Percentiles rank a stretch among this genome's conserved stretches.
phyloP scores from a whole-genome alignment of 2,329 filamentous ascomycete genomes.

The Claviceps humidiphila region DNA sequence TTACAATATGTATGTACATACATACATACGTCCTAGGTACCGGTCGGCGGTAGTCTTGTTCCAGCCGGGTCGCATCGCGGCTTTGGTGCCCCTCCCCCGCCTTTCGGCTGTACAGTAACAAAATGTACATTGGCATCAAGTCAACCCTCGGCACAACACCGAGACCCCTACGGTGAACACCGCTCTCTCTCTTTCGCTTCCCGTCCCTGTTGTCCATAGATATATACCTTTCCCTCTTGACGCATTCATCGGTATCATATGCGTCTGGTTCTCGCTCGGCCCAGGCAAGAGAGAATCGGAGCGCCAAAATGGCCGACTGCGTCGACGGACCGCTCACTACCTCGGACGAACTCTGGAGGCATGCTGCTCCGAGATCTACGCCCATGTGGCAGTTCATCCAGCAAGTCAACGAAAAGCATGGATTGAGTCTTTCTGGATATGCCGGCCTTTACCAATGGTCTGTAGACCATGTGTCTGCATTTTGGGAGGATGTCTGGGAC shows the following conservation, averaged over 20 bases:
- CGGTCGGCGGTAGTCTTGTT: background rate
- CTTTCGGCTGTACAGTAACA: background rate
- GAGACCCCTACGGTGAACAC: background rate
- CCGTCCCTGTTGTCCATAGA: too few species aligned
- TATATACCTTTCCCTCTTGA: too few species aligned
- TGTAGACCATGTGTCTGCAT: slow-evolving; percentile 56
- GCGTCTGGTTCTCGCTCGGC: too few species aligned
- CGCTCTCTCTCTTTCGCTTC: background rate
- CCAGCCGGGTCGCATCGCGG: background rate
- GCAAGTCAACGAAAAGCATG: slow-evolving; percentile 54
- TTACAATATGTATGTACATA: too few species aligned
- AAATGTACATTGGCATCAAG: too few species aligned
- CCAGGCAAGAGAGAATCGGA: background rate
- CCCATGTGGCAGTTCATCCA: slow-evolving; percentile 61
- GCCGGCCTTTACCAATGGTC: slow-evolving; percentile 77
- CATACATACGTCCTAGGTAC: too few species aligned
- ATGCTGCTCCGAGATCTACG: slow-evolving; percentile 52
- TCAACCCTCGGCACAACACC: background rate
- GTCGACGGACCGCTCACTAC: slow-evolving; percentile 1
- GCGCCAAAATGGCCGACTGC: slow-evolving; percentile 7
- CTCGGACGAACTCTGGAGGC: slow-evolving; percentile 53
- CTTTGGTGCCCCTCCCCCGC: slow-evolving; percentile 6
- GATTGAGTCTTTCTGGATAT: slow-evolving; percentile 51
- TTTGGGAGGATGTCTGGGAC: slow-evolving; percentile 80
- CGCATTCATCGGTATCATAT: too few species aligned